These are phyloP conservation scores for Cotoneaster glaucophyllus DNA, from an alignment of 306 rosid genomes.

Conservation along the genomic window DNA sequence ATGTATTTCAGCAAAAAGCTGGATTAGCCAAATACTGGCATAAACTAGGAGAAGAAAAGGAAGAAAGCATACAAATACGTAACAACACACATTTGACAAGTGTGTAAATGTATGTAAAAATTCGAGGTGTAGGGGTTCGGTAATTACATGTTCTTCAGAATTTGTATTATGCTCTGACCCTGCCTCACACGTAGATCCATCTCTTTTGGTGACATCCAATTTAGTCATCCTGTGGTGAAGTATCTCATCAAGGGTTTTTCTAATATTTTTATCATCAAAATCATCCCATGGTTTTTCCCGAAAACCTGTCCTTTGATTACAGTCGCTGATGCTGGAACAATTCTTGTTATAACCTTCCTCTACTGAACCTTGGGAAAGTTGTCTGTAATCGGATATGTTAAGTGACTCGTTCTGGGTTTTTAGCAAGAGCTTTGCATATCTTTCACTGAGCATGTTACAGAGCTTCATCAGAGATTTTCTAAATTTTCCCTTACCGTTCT, in stretches of 20 bases:
- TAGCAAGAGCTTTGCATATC: conserved; percentile 54
- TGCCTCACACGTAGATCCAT: conserved; percentile 37
- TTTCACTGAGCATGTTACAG: conserved; percentile 64
- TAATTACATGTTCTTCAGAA: conserved; percentile 38
- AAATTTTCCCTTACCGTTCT: conserved; percentile 33
- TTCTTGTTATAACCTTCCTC: conserved; percentile 20
- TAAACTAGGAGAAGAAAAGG: no score
- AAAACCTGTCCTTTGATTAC: conserved; percentile 18
- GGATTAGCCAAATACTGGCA: no score
- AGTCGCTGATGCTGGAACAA: conserved; percentile 10
- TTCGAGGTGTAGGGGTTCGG: neutral
- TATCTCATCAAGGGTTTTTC: conserved; percentile 58
- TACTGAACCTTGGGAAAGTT: conserved; percentile 22
- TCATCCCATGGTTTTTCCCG: conserved; percentile 69
- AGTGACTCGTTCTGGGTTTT: conserved; percentile 31
- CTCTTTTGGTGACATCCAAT: conserved; percentile 44
- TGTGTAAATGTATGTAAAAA: neutral
- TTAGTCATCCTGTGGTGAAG: conserved; percentile 56
- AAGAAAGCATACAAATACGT: no score
- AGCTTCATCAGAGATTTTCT: conserved; percentile 74
- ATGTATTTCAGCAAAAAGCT: neutral
- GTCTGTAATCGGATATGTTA: conserved; percentile 34
- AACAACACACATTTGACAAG: neutral
- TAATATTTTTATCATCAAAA: conserved; percentile 46
- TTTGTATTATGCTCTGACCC: conserved; percentile 31